Evolutionary conservation across 2,329 filamentous ascomycete species (phyloP).

Genomic region (Arachnopeziza araneosa): DNA sequence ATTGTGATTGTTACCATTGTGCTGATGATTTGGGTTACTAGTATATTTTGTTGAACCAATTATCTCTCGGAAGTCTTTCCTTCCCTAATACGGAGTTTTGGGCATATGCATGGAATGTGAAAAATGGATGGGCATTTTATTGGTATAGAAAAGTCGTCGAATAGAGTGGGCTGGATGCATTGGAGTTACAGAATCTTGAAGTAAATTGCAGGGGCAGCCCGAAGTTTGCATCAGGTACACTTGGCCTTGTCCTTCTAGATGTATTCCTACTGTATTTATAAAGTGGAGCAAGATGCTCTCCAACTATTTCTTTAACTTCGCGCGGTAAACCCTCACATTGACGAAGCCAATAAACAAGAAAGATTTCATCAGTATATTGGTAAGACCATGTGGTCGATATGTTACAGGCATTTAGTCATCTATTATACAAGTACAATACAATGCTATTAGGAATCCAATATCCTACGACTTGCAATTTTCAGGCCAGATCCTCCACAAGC

Average conservation of each 20-base stretch:
- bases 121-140: neutral
- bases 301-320: neutral
- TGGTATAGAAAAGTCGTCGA: neutral
- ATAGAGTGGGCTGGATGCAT: neutral
- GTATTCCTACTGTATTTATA: neutral
- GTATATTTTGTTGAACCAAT: neutral
- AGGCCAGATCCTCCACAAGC: neutral
- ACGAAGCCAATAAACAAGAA: neutral
- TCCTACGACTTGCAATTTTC: neutral
- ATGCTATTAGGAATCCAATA: neutral
- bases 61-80: neutral
- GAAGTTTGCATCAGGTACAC: neutral
- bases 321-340: neutral
- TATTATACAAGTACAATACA: neutral
- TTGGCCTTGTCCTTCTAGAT: too few relatives aligned
- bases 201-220: neutral
- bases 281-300: neutral
- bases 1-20: slow-evolving; percentile 11
- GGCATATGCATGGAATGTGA: neutral
- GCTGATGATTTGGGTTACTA: slow-evolving; percentile 15
- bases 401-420: neutral
- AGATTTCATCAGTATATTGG: neutral
- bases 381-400: neutral
- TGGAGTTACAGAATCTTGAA: neutral
- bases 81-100: neutral